Evolutionary conservation across 768 basidiomycete species (phyloP), one percentile per base, ranked within the genome.

Genomic region (Nidularia pulvinata): DNA sequence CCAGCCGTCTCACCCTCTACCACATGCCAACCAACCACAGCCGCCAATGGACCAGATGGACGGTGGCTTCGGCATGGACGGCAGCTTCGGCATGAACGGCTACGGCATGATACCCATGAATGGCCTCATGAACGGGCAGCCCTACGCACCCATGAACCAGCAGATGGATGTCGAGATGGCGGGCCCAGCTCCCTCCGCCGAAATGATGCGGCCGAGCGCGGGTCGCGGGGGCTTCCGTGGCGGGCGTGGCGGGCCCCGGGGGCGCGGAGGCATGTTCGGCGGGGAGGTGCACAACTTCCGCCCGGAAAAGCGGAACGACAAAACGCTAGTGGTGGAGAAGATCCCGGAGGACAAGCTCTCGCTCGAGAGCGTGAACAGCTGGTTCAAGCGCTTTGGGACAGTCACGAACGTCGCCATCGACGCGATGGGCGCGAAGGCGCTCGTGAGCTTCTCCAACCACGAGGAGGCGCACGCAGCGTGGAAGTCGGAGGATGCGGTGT

Each of bases 401-500:
- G 92, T 98, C 56, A 94, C 93, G 10, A 93, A 95, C 58, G 91
- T 97, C 49, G 93, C 92, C 5, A 84, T 97, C 48, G 94, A 98
- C 65, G 72, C 73, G n/a, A 65, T 70, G 16, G 82, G 76, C 45
- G 80, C 83, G 45, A 93, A 95, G 65, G 94, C 94, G 0, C 72
- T 98, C 48, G 89, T 98, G 57, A 93, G 89, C 58, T 98, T 97
- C 69, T 78, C 83, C 34, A 82, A 78, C 7, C 93, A 95, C 65
- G 82, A 81, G 19, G 90, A 95, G 61, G 95, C 95, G 0, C 84
- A 89, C 62, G 81, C 83, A 10, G 95, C 95, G 1, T 94, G 95
- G 91, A 92, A 91, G 67, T 85, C 86, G 25, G 91, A 95, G 68
- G 93, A 96, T 57, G 93, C 95, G n/a, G 89, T 97, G 11, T 97